Percentiles rank a stretch among this genome's conserved stretches.
Evolutionary conservation across 768 basidiomycete genomes (phyloP).

Genomic region (Crassisporium funariophilum): DNA sequence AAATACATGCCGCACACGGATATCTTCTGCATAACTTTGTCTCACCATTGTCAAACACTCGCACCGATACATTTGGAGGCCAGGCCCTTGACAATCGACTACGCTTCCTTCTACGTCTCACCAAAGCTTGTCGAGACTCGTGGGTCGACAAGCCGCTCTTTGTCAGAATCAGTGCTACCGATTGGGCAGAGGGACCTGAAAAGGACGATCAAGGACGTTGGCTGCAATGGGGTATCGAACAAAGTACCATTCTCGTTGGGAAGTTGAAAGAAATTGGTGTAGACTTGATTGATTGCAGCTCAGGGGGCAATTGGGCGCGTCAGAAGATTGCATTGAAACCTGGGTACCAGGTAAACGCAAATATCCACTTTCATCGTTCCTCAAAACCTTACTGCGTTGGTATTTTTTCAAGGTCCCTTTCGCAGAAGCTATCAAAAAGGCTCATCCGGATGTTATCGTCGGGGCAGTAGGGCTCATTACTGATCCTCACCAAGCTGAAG

Average conservation of each 20-base stretch:
- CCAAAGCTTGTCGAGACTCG: conserved; percentile 49
- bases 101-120: conserved; percentile 63
- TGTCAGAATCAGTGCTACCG: conserved; percentile 65
- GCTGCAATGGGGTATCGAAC: conserved; percentile 78
- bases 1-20: conserved; percentile 73
- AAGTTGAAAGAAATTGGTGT: conserved; percentile 63
- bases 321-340: conserved; percentile 60
- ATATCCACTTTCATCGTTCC: background rate
- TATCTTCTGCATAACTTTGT: conserved; percentile 70
- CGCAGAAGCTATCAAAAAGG: conserved; percentile 64
- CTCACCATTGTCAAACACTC: conserved; percentile 74
- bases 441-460: conserved; percentile 53
- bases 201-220: conserved; percentile 55
- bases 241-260: conserved; percentile 60
- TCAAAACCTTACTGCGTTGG: background rate
- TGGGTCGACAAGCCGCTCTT: conserved; percentile 74
- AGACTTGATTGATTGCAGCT: conserved; percentile 75
- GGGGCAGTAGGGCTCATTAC: conserved; percentile 77
- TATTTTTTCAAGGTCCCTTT: conserved; percentile 57
- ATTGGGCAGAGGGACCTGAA: conserved; percentile 66
- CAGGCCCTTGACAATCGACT: conserved; percentile 69
- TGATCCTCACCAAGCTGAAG: conserved; percentile 52
- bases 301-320: conserved; percentile 63
- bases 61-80: conserved; percentile 75
- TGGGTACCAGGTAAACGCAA: conserved; percentile 60